Percentiles rank a stretch among this genome's conserved stretches.
Evolutionary conservation across 176 grass and related monocot genomes (phyloP).

Genomic region (Canna indica): DNA sequence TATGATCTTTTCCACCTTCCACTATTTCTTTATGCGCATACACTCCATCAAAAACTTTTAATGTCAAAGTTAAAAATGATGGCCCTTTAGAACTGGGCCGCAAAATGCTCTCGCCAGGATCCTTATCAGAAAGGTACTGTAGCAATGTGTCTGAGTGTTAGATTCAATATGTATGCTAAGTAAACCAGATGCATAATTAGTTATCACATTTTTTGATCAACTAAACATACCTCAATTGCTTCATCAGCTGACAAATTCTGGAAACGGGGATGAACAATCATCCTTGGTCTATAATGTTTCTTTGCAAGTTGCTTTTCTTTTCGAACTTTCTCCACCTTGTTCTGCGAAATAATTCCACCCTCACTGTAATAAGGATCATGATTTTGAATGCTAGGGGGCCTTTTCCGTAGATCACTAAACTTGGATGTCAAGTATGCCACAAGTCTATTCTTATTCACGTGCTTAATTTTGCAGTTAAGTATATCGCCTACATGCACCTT

Average conservation of each 20-base stretch:
- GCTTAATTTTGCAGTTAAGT: conserved; percentile 77
- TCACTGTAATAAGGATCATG: conserved; percentile 73
- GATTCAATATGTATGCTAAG: neutral
- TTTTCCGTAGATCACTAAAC: conserved; percentile 49
- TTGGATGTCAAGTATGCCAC: conserved; percentile 76
- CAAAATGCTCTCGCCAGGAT: conserved; percentile 79
- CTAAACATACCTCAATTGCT: conserved; percentile 63
- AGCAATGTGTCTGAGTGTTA: neutral
- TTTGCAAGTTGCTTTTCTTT: conserved; percentile 74
- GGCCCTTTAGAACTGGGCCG: conserved; percentile 75
- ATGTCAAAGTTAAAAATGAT: conserved; percentile 73
- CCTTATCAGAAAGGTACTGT: conserved; percentile 82
- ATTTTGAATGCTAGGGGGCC: conserved; percentile 34
- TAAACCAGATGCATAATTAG: neutral
- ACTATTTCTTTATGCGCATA: conserved; percentile 94
- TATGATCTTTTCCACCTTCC: conserved; percentile 88
- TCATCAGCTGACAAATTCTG: conserved; percentile 90
- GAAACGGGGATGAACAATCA: conserved; percentile 97
- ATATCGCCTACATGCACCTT: conserved; percentile 78
- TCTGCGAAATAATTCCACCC: conserved; percentile 29
- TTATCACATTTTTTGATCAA: conserved; percentile 1
- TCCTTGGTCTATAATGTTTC: conserved; percentile 86
- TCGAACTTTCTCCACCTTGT: conserved; percentile 50
- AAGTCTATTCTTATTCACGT: conserved; percentile 73
- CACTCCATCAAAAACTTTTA: conserved; percentile 85